phyloP scores from a whole-genome alignment of 2,329 filamentous ascomycete genomes.

The Boeremia lycopersici region DNA sequence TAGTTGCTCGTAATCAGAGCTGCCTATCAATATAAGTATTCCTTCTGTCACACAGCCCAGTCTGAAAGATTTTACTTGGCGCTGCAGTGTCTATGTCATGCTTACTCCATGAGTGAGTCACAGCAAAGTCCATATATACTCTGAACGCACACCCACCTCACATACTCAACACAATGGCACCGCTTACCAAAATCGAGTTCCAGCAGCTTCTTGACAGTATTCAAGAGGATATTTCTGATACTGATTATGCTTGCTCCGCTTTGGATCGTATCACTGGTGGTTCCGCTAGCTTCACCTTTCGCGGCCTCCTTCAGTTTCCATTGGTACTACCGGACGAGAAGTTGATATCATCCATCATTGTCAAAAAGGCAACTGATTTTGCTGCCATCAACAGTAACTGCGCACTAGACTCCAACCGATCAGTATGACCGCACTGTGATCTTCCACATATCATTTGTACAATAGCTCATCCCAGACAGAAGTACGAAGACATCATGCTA shows the following conservation, averaged over 20 bases:
- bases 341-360: neutral
- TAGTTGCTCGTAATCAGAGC: too few species aligned
- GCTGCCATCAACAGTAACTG: neutral
- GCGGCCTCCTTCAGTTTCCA: neutral
- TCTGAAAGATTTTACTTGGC: neutral
- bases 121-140: neutral
- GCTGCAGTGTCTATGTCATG: neutral
- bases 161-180: neutral
- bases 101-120: constrained; percentile 2
- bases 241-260: neutral
- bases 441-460: neutral
- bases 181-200: neutral
- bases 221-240: neutral
- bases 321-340: neutral
- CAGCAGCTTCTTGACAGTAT: neutral
- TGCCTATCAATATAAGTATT: neutral
- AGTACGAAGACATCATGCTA: neutral
- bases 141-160: neutral
- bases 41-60: neutral
- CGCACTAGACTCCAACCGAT: constrained; percentile 4
- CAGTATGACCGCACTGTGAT: neutral
- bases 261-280: neutral
- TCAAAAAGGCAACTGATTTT: constrained; percentile 4
- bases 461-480: neutral
- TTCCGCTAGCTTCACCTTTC: constrained; percentile 1